These are phyloP conservation scores for Diaporthe sp. DNA, from an alignment of 2,329 filamentous ascomycete genomes.

Conservation along the genomic window DNA sequence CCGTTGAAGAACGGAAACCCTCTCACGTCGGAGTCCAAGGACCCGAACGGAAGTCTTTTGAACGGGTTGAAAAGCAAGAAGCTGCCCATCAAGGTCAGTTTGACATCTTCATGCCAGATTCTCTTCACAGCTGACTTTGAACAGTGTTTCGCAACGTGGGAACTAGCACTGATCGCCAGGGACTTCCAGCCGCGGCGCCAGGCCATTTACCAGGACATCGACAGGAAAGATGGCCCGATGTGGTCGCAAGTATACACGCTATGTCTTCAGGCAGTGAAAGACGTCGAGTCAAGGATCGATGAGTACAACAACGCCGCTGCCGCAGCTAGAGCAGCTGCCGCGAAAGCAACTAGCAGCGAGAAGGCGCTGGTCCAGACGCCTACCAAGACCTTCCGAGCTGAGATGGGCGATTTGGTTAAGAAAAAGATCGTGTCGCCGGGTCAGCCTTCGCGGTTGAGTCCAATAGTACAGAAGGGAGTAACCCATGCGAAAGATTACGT, in stretches of 20 bases:
- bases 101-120: neutral
- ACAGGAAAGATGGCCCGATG: constrained; percentile 82
- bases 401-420: constrained; percentile 61
- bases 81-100: constrained; percentile 75
- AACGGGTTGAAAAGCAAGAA: constrained; percentile 89
- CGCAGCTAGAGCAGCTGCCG: constrained; percentile 50
- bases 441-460: constrained; percentile 63
- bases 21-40: constrained; percentile 86
- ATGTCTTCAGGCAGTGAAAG: constrained; percentile 78
- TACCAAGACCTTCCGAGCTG: constrained; percentile 55
- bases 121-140: constrained; percentile 38
- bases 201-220: constrained; percentile 88
- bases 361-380: constrained; percentile 59
- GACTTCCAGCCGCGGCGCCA: constrained; percentile 82
- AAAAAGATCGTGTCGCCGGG: constrained; percentile 61
- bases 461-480: constrained; percentile 64
- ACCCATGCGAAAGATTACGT: constrained; percentile 62
- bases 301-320: constrained; percentile 65
- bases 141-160: constrained; percentile 90
- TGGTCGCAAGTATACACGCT: constrained; percentile 83
- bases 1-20: constrained; percentile 89
- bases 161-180: constrained; percentile 83
- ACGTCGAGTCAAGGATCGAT: constrained; percentile 77
- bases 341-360: constrained; percentile 50
- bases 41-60: constrained; percentile 90